Base-by-base conservation (phyloP, 169 alveolate species). In the Pseudocohnilembus persalinus region DNA sequence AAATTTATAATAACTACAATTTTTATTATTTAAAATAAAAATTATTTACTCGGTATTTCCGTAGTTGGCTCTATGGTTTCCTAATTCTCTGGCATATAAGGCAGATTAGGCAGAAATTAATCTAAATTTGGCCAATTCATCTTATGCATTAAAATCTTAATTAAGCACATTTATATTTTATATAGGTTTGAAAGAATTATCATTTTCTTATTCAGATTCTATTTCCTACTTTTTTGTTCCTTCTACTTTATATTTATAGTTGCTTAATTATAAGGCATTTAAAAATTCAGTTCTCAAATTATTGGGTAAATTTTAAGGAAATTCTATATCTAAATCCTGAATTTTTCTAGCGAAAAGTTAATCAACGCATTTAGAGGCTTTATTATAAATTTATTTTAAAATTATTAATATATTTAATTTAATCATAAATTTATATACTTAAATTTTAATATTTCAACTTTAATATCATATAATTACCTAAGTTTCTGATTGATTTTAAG, bases 71-170 rank as follows among this genome's bases (percentile, higher is more conserved):
- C 84, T 33, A 11, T 34, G 63, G 63, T 79, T 79, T 29, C 84
- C 76, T 32, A 79, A 72, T 30, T 79, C 35, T 49, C 84, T 35
- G 0, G 84, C 84, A 79, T 79, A 79, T 6, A 79, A 63, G 64
- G 84, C 68, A 11, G 68, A 4, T 11, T 49, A 20, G 4, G 68
- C 68, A 11, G 4, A 49, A 49, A 49, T 49, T 49, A 11, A 49
- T 49, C 20, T 49, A 20, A 49, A 49, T 49, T 49, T 11, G 20
- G 26, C 20, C 68, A 11, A 49, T 11, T 11, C 68, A 11, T 4
- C 4, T 4, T 49, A 4, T 49, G 4, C 20, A 4, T 49, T 20
- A 49, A 11, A 49, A 49, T 49, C 20, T 49, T 49, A 4, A 49
- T 49, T 49, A 11, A 49, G 20, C 4, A 49, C 68, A 49, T 49